A percentile compares a stretch with the other conserved stretches of the same genome.
Evolutionary conservation across 306 rosid genomes (phyloP).

Genomic region (Vicia villosa): DNA sequence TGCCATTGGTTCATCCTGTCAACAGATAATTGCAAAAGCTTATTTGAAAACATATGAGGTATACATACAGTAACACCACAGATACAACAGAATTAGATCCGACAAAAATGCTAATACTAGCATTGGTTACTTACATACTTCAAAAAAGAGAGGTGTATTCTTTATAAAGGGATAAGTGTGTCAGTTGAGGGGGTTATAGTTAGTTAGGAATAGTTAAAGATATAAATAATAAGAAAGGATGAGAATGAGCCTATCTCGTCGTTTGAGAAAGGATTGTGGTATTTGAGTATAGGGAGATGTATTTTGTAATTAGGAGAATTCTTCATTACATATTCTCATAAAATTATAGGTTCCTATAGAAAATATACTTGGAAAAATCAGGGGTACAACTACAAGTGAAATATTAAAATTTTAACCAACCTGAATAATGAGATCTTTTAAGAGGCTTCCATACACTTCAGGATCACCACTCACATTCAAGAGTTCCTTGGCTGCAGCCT

Average conservation of each 20-base stretch:
- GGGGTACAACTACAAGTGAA: background rate
- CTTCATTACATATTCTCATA: background rate
- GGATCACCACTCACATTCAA: constrained; percentile 66
- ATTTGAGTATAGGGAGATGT: background rate
- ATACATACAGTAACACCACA: background rate
- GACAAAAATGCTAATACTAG: background rate
- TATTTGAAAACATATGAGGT: too few species aligned
- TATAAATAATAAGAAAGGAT: background rate
- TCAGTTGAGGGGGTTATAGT: background rate
- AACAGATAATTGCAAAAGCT: constrained; percentile 12
- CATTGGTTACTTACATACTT: too few species aligned
- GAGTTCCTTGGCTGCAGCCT: constrained; percentile 77
- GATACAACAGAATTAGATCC: background rate
- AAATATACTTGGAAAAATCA: background rate
- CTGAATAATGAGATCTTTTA: constrained; percentile 89
- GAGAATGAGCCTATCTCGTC: background rate
- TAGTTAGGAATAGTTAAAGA: background rate
- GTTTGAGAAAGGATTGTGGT: background rate
- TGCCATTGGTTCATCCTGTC: constrained; percentile 10
- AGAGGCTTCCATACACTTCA: constrained; percentile 55
- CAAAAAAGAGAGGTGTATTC: too few species aligned
- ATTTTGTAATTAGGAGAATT: background rate
- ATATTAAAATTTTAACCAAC: constrained; percentile 42
- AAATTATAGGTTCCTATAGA: background rate
- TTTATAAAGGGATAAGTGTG: background rate